Evolutionary conservation across 2,329 filamentous ascomycete species (phyloP).

Genomic region (Emmonsiellopsis sp.): DNA sequence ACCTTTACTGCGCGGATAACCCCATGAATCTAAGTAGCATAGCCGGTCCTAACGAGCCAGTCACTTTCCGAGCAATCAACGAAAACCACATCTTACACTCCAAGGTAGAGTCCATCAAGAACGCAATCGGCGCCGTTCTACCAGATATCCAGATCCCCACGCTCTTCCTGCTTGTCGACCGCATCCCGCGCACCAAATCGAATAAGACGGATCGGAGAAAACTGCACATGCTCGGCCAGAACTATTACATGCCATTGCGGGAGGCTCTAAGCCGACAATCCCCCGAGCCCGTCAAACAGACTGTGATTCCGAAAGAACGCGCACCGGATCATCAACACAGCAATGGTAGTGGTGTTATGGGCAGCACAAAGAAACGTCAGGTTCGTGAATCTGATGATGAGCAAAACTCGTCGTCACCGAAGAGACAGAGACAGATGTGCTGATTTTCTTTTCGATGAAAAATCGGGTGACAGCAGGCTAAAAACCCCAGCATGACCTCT

Average conservation of each 20-base stretch:
- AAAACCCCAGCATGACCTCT: not conserved
- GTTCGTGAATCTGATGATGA: slow-evolving; percentile 1
- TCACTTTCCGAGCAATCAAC: not conserved
- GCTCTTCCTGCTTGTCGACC: slow-evolving; percentile 1
- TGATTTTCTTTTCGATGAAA: not conserved
- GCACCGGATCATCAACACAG: not conserved
- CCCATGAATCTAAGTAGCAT: slow-evolving; percentile 1
- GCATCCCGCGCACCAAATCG: slow-evolving; percentile 1
- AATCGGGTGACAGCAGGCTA: not conserved
- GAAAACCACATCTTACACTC: not conserved
- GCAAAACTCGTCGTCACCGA: not conserved
- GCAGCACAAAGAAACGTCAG: slow-evolving; percentile 2
- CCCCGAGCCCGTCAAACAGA: not conserved
- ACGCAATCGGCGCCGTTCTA: not conserved
- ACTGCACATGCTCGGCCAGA: slow-evolving; percentile 2
- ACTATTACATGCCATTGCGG: slow-evolving; percentile 1
- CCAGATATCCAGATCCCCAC: slow-evolving; percentile 1
- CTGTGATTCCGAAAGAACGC: not conserved
- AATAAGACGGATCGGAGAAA: slow-evolving; percentile 1
- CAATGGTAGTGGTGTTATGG: not conserved
- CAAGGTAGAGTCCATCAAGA: not conserved
- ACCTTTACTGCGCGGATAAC: slow-evolving; percentile 1
- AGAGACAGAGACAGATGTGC: slow-evolving; percentile 1
- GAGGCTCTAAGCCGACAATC: not conserved
- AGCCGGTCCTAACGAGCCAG: not conserved